Evolutionary conservation across 192 early-diverging fungal genomes (phyloP).

Genomic region (Coemansia sp.): DNA sequence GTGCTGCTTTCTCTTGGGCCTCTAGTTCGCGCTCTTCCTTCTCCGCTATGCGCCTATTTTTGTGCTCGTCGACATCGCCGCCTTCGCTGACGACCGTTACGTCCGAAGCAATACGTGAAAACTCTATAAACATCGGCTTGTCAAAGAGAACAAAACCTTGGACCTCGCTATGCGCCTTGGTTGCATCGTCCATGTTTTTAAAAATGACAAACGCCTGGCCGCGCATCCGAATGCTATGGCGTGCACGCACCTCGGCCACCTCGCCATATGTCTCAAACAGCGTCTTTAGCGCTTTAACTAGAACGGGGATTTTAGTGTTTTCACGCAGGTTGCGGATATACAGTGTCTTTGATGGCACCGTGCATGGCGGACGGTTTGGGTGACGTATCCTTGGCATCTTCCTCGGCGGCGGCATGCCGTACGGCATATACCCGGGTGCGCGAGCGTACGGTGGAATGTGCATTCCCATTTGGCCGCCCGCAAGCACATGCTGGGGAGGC

Average conservation of each 20-base stretch:
- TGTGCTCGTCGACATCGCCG: conserved; percentile 51
- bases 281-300: conserved; percentile 71
- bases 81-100: conserved; percentile 61
- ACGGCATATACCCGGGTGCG: not conserved
- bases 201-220: conserved; percentile 96
- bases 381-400: conserved; percentile 39
- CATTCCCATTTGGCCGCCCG: conserved; percentile 13
- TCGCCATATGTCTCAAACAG: conserved; percentile 85
- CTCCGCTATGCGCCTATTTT: conserved; percentile 18
- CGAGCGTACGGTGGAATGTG: conserved; percentile 3
- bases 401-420: conserved; percentile 9
- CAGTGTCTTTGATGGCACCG: conserved; percentile 65
- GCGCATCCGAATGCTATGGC: conserved; percentile 76
- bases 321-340: conserved; percentile 85
- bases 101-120: conserved; percentile 31
- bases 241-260: conserved; percentile 78
- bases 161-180: conserved; percentile 75
- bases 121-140: conserved; percentile 70
- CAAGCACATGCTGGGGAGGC: conserved; percentile 11
- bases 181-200: conserved; percentile 66
- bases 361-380: conserved; percentile 63
- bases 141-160: conserved; percentile 82
- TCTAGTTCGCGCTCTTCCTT: conserved; percentile 23
- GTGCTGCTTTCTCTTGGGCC: conserved; percentile 6
- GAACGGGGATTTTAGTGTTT: conserved; percentile 64